phyloP scores from a whole-genome alignment of 768 basidiomycete genomes.

The Suillus subaureus region DNA sequence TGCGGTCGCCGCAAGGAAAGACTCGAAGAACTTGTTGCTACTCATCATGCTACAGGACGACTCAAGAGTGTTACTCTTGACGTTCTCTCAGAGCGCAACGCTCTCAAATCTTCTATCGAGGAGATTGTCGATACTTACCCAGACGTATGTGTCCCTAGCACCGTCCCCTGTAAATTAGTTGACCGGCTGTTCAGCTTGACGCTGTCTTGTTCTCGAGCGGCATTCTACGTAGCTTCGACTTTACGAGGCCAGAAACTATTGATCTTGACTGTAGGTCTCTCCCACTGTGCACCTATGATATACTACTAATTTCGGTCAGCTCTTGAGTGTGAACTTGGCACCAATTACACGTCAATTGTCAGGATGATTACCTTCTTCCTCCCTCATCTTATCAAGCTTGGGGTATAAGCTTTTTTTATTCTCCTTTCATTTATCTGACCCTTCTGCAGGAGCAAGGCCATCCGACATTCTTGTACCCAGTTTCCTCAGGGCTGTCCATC shows the following conservation, averaged over 20 bases:
- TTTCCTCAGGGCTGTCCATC: constrained; percentile 55
- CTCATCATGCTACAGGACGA: constrained; percentile 25
- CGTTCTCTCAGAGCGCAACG: constrained; percentile 39
- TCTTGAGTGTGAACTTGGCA: constrained; percentile 45
- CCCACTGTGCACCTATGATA: background rate
- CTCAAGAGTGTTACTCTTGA: constrained; percentile 49
- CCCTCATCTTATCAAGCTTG: constrained; percentile 56
- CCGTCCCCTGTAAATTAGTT: background rate
- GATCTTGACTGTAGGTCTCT: constrained; percentile 40
- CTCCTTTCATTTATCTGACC: constrained; percentile 3
- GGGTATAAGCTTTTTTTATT: constrained; percentile 35
- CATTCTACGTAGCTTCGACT: constrained; percentile 51
- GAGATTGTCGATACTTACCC: constrained; percentile 46
- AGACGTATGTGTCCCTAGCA: constrained; percentile 38
- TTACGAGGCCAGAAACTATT: constrained; percentile 43
- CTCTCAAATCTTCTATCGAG: constrained; percentile 44
- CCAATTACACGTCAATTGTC: constrained; percentile 57
- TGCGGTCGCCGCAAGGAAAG: constrained; percentile 56
- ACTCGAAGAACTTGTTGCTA: constrained; percentile 47
- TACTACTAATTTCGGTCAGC: background rate
- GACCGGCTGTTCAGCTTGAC: constrained; percentile 45
- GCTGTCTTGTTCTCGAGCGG: constrained; percentile 56
- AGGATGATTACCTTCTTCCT: constrained; percentile 49
- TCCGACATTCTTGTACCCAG: constrained; percentile 50
- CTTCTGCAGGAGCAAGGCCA: constrained; percentile 40